Evolutionary conservation across 1,284 basidiomycete species (phyloP).

Genomic region (Athelia psychrophila): DNA sequence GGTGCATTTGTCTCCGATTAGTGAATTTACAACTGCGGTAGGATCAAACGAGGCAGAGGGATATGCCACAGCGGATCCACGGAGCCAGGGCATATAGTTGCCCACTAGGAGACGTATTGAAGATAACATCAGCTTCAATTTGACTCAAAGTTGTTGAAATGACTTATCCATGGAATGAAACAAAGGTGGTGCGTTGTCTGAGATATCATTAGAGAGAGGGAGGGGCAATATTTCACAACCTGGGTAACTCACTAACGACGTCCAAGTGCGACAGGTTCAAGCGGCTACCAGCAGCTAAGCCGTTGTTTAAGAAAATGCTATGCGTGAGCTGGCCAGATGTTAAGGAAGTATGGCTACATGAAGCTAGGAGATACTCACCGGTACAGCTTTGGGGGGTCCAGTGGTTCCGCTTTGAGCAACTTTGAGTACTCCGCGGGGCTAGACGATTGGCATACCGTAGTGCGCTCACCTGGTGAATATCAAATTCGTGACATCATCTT

Average conservation of each 20-base stretch:
- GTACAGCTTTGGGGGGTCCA: slow-evolving; percentile 76
- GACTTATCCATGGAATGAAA: slow-evolving; percentile 89
- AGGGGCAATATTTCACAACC: too few relatives aligned
- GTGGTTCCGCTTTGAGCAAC: slow-evolving; percentile 64
- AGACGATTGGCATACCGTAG: not conserved
- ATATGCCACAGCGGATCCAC: slow-evolving; percentile 75
- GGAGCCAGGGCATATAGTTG: slow-evolving; percentile 78
- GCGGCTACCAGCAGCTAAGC: slow-evolving; percentile 62
- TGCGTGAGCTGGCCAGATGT: slow-evolving; percentile 58
- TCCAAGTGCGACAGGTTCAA: slow-evolving; percentile 68
- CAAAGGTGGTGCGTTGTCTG: slow-evolving; percentile 77
- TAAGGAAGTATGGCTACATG: not conserved
- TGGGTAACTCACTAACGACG: slow-evolving; percentile 59
- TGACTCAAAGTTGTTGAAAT: not conserved
- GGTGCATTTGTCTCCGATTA: slow-evolving; percentile 67
- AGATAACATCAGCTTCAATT: slow-evolving; percentile 3
- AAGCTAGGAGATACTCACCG: slow-evolving; percentile 38
- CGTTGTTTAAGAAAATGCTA: slow-evolving; percentile 80
- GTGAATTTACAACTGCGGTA: slow-evolving; percentile 60
- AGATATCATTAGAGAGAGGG: slow-evolving; percentile 1
- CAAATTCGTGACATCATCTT: slow-evolving; percentile 75
- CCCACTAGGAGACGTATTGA: slow-evolving; percentile 71
- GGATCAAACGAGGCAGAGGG: slow-evolving; percentile 68
- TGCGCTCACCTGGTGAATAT: slow-evolving; percentile 73
- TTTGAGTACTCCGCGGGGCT: not conserved